Evolutionary conservation across 495 filamentous ascomycete species (phyloP).

Genomic region (Tuber melanosporum): DNA sequence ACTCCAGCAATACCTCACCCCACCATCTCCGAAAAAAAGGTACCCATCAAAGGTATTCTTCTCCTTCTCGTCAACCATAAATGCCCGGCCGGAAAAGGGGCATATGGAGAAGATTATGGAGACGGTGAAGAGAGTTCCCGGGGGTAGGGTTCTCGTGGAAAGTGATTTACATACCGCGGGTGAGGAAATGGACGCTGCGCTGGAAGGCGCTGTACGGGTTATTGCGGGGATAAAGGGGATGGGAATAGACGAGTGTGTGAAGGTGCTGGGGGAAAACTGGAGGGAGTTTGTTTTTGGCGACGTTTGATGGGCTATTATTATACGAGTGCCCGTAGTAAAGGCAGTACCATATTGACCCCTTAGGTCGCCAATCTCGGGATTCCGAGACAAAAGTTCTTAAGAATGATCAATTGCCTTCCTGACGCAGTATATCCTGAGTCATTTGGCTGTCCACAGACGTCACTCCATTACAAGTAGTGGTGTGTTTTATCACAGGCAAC

Average conservation of each 20-base stretch:
- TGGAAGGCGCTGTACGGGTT: slow-evolving; percentile 66
- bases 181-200: slow-evolving; percentile 64
- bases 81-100: slow-evolving; percentile 54
- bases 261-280: slow-evolving; percentile 70
- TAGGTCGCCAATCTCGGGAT: no score
- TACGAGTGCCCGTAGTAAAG: no score
- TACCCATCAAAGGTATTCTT: slow-evolving; percentile 62
- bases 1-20: slow-evolving; percentile 69
- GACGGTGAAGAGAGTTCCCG: slow-evolving; percentile 67
- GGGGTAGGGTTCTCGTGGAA: slow-evolving; percentile 74
- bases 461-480: no score
- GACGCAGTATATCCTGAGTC: no score
- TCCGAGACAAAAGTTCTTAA: no score
- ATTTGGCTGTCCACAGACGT: no score
- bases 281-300: slow-evolving; percentile 66
- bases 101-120: slow-evolving; percentile 50
- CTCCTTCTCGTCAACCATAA: slow-evolving; percentile 80
- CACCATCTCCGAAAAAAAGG: slow-evolving; percentile 55
- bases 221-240: slow-evolving; percentile 75
- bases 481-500: no score
- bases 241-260: slow-evolving; percentile 64
- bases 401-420: no score
- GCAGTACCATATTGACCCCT: no score
- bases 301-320: not conserved
- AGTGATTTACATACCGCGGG: slow-evolving; percentile 88